A percentile compares a stretch with the other conserved stretches of the same genome.
Evolutionary conservation across 1,284 basidiomycete genomes (phyloP).

Genomic region (Hymenochaete sp.): DNA sequence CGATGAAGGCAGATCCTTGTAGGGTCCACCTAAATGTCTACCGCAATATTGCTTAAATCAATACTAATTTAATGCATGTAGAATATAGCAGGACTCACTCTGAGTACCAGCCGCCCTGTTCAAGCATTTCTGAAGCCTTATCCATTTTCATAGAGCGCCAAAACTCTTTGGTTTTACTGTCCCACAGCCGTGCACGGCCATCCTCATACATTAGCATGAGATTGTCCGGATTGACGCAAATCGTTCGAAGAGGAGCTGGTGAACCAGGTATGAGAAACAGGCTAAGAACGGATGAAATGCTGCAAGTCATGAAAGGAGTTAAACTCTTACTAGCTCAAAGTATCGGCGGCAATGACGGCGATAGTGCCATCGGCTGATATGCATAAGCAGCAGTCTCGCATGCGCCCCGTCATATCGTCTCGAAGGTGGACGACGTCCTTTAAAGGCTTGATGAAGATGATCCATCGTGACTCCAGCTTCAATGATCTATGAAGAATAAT

Average conservation of each 20-base stretch:
- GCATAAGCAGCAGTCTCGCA: slow-evolving; percentile 68
- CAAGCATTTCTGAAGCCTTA: slow-evolving; percentile 69
- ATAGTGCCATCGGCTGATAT: slow-evolving; percentile 76
- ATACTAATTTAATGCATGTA: neutral
- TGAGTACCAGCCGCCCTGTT: slow-evolving; percentile 62
- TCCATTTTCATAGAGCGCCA: slow-evolving; percentile 73
- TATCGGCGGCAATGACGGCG: slow-evolving; percentile 69
- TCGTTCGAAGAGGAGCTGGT: slow-evolving; percentile 48
- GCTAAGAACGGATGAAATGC: slow-evolving; percentile 29
- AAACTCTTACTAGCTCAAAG: slow-evolving; percentile 20
- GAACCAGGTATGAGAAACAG: slow-evolving; percentile 76
- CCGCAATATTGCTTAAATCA: neutral
- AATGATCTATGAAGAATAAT: slow-evolving; percentile 43
- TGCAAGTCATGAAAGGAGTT: slow-evolving; percentile 3
- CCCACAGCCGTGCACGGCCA: slow-evolving; percentile 80
- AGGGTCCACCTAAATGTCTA: slow-evolving; percentile 1
- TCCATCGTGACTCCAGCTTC: slow-evolving; percentile 58
- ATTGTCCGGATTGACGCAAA: slow-evolving; percentile 66
- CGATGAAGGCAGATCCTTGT: neutral
- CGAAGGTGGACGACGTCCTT: slow-evolving; percentile 48
- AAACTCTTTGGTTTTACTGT: slow-evolving; percentile 78
- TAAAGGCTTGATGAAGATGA: slow-evolving; percentile 59
- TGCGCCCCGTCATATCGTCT: slow-evolving; percentile 47
- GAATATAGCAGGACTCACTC: slow-evolving; percentile 37
- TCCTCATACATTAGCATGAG: slow-evolving; percentile 74